A percentile compares a stretch with the other conserved stretches of the same genome.
phyloP scores from a whole-genome alignment of 2,329 filamentous ascomycete genomes.

The Penicillium sclerotiorum region DNA sequence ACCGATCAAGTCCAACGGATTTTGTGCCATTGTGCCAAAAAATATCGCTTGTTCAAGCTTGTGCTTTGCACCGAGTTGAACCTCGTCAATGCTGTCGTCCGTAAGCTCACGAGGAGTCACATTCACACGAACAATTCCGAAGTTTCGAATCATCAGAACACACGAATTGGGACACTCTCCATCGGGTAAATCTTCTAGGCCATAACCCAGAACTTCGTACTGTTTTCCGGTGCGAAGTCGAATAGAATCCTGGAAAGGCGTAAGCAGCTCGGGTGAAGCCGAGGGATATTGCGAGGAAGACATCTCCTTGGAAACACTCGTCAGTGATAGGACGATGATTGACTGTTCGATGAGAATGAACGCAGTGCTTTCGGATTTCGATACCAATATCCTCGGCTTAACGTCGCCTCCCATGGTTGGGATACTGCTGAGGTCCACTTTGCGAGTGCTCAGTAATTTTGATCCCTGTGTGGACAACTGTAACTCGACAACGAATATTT shows the following conservation, averaged over 20 bases:
- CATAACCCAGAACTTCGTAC: conserved; percentile 54
- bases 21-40: conserved; percentile 79
- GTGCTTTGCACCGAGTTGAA: conserved; percentile 73
- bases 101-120: conserved; percentile 37
- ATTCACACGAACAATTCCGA: conserved; percentile 60
- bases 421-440: conserved; percentile 66
- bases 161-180: conserved; percentile 46
- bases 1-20: conserved; percentile 81
- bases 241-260: conserved; percentile 82
- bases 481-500: conserved; percentile 77
- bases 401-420: conserved; percentile 43
- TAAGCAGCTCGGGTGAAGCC: conserved; percentile 64
- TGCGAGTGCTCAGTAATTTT: conserved; percentile 67
- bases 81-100: conserved; percentile 53
- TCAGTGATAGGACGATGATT: conserved; percentile 74
- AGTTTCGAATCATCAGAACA: conserved; percentile 59
- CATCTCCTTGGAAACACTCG: conserved; percentile 62
- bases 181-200: conserved; percentile 47
- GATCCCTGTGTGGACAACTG: conserved; percentile 58
- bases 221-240: conserved; percentile 65
- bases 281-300: conserved; percentile 75
- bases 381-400: conserved; percentile 73
- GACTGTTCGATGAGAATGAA: conserved; percentile 80
- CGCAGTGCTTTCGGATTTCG: conserved; percentile 75
- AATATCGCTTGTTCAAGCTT: conserved; percentile 95